Evolutionary conservation across 2,329 filamentous ascomycete genomes (phyloP).

Genomic region (Whalleya microplaca): DNA sequence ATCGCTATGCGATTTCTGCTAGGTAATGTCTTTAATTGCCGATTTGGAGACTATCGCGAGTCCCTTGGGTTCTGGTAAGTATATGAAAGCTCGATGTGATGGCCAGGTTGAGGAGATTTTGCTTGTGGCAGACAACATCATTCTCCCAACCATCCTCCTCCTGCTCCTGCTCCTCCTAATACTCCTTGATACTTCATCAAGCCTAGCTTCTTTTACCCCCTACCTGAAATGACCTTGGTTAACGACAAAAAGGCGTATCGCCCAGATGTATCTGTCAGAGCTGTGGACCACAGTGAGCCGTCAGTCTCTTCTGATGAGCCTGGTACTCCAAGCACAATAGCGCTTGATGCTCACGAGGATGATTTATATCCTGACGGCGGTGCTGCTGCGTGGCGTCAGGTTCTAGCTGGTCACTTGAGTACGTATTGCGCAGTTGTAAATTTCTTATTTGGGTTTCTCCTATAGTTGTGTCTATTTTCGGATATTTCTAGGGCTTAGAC

Average conservation of each 20-base stretch:
- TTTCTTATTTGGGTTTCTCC: not conserved
- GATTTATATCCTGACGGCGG: slow-evolving; percentile 43
- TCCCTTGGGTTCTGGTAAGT: slow-evolving; percentile 11
- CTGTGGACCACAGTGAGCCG: slow-evolving; percentile 13
- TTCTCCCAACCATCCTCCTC: slow-evolving; percentile 11
- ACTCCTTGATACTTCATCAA: slow-evolving; percentile 8
- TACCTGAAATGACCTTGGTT: slow-evolving; percentile 19
- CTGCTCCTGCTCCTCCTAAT: slow-evolving; percentile 4
- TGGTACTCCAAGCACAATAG: slow-evolving; percentile 4
- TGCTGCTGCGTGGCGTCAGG: slow-evolving; percentile 53
- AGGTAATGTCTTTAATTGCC: slow-evolving; percentile 25
- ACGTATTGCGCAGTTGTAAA: not conserved
- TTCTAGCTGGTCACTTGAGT: slow-evolving; percentile 46
- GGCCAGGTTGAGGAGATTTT: not conserved
- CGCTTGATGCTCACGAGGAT: slow-evolving; percentile 7
- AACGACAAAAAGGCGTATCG: slow-evolving; percentile 15
- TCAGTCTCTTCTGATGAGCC: slow-evolving; percentile 14
- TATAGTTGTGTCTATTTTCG: not conserved
- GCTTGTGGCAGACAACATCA: not conserved
- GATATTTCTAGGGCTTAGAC: not conserved
- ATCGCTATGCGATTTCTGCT: slow-evolving; percentile 24
- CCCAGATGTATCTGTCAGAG: slow-evolving; percentile 17
- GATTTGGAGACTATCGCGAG: not conserved
- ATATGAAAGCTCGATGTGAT: slow-evolving; percentile 22
- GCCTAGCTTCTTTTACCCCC: slow-evolving; percentile 13